Evolutionary conservation across 257 asterid genomes (phyloP), one percentile per base, ranked within the genome.

Genomic region (Nicotiana undulata): DNA sequence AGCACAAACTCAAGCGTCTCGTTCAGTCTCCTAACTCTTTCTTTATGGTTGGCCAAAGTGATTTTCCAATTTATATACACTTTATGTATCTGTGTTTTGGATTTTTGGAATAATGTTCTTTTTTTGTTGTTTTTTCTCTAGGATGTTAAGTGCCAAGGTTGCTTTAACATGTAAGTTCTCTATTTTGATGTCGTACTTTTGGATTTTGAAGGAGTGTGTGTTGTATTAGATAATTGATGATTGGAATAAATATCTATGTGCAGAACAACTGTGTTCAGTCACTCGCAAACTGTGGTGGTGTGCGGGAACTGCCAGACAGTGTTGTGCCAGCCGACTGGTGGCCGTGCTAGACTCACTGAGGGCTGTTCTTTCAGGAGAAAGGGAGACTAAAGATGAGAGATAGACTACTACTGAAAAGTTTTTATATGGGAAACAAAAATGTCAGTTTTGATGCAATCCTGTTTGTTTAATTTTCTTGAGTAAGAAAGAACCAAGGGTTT

Each of bases 101-200:
- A 24, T 2, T 52, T 46, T 31, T 49, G 26, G 4, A 29, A 18
- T 11, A 31, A 11, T 63, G 28, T 34, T 67, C 2, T 17, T 3
- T 75, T 49, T 31, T 49, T 31, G 7, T 20, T 67, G 32, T 0
- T 65, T 20, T 58, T 8, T 34, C 11, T 13, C 49, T 28, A 85
- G 88, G 87, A 86, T 49, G 89, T 86, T 16, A 86, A 86, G 61
- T 86, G 89, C 29, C 89, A 86, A 29, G 86, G 85, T 4, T 83
- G 87, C 83, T 86, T 83, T 59, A 81, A 86, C 82, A 83, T 85
- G 88, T 85, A 65, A 80, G 88, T 81, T 66, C 2, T 59, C 6
- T 51, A 15, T 32, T 24, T 26, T 10, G 3, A 6, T 22, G 1
- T 31, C 7, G 4, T 15, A 26, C 17, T 67, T 53, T 52, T 51